Conservation (phyloP, 2,329 filamentous ascomycete species). For the Myriosclerotinia scirpicola region DNA sequence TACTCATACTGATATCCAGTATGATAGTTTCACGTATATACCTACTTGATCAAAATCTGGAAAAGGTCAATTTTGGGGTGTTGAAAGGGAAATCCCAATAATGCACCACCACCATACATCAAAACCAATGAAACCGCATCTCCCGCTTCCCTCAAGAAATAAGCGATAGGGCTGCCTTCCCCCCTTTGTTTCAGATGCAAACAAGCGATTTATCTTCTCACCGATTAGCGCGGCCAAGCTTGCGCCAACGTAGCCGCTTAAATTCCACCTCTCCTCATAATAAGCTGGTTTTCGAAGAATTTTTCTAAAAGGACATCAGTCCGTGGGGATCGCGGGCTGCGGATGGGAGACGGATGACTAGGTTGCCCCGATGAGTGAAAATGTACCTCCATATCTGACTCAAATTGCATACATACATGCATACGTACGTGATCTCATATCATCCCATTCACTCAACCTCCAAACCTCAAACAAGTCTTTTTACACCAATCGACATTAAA, state of each 20-base stretch:
- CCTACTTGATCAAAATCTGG: not conserved
- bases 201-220: not conserved
- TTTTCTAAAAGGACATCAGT: not conserved
- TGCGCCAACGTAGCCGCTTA: not conserved
- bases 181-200: slow-evolving; percentile 6
- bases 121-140: not conserved
- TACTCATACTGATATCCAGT: not conserved
- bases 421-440: not conserved
- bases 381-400: slow-evolving; percentile 4
- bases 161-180: slow-evolving; percentile 17
- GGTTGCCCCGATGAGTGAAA: not conserved
- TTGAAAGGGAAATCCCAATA: not conserved
- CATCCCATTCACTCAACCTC: not conserved
- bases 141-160: not conserved
- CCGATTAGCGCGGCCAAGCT: not conserved
- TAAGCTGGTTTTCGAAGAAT: not conserved
- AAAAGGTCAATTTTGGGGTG: not conserved
- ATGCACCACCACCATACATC: not conserved
- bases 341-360: not conserved
- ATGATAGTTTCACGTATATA: not conserved
- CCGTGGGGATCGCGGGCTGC: not conserved
- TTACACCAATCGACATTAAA: not conserved
- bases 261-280: no score
- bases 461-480: no score
- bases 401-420: not conserved